Conservation (phyloP, 2,329 filamentous ascomycete genomes). For the Lachnellula cervina region DNA sequence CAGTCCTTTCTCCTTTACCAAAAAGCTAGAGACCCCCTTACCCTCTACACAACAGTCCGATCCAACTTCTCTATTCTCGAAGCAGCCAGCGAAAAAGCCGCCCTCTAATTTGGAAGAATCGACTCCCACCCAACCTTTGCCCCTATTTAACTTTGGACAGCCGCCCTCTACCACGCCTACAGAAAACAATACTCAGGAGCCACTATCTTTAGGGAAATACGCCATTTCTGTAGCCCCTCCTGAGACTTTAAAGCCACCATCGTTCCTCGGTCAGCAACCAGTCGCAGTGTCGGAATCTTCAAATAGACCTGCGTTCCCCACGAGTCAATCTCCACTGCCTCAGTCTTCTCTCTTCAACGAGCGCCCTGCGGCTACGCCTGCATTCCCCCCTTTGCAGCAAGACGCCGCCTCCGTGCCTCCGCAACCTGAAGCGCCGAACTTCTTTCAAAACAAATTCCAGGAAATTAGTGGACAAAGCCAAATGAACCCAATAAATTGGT, state of each 20-base stretch:
- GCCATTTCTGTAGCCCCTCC: neutral
- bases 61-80: constrained; percentile 2
- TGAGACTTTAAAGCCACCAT: constrained; percentile 2
- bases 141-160: neutral
- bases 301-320: neutral
- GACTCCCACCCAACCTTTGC: neutral
- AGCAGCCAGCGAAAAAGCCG: neutral
- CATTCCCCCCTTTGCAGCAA: neutral
- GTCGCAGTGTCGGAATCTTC: neutral
- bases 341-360: neutral
- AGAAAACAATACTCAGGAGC: neutral
- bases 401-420: neutral
- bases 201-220: neutral
- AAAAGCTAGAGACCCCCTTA: neutral
- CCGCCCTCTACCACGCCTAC: neutral
- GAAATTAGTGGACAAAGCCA: neutral
- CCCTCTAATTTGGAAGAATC: neutral
- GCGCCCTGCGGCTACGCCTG: neutral
- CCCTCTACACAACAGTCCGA: neutral
- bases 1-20: neutral
- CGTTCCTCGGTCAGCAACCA: neutral
- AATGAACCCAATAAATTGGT: neutral
- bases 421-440: neutral
- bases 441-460: neutral
- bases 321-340: neutral